Evolutionary conservation across 345 rosid species (phyloP), one percentile per base, ranked within the genome.

Genomic region (Rhodomyrtus tomentosa): DNA sequence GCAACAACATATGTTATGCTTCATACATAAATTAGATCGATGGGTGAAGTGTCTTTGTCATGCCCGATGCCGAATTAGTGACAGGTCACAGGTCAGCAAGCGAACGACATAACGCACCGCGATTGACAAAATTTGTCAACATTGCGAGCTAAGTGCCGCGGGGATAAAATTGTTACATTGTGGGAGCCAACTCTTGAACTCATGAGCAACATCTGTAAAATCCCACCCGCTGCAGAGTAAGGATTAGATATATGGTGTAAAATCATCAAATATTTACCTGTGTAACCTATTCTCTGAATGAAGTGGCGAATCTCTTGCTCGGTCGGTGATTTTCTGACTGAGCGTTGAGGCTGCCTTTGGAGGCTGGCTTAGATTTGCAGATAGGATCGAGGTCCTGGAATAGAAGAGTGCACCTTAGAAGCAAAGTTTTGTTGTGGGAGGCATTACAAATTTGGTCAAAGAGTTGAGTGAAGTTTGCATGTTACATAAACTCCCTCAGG

Each of bases 191-290:
- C 73, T 59, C 72, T 13, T 58, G 72, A 58, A 58, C 72, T 58
- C 72, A 3, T 1, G 20, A 58, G 32, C 20, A 21, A 6, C 53
- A 51, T 51, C 53, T 15, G 53, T 51, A 51, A 6, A 51, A 51
- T 51, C 53, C 20, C 38, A 27, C 36, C 10, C 15, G 72, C 36
- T 0, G 40, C 36, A 0, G 36, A 0, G 36, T 13, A 18, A 58
- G 36, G 68, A 12, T 58, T 13, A 58, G 68, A 58, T 13, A 16
- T 15, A 58, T 58, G 36, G 36, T 27, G 36, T 27, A 58, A 36
- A 0, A n/a, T 58, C 20, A 32, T 0, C 18, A 16, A n/a, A 58
- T 58, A 13, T 36, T 36, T 6, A 27, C 40, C 73, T 15, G 73
- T 29, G 73, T 29, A 59, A 59, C 16, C 73, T 7, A 29, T 29